Conservation (phyloP, 257 asterid species). For the Coffea eugenioides region DNA sequence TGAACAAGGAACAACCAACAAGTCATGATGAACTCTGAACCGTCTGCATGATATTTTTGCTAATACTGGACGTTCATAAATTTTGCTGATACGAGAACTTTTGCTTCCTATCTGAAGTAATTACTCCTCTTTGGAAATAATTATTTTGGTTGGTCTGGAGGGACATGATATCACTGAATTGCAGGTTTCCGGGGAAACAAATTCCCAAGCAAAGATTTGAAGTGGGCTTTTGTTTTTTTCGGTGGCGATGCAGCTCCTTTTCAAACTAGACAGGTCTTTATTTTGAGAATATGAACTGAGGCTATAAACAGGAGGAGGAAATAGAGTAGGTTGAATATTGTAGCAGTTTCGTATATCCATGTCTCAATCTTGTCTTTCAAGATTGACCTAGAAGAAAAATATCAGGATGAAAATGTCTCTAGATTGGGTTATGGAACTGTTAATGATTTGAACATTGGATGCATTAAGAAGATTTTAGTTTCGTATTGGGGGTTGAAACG, state of each 20-base stretch:
- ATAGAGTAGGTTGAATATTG: background rate
- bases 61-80: too few relatives aligned
- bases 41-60: slow-evolving; percentile 6
- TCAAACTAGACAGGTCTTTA: background rate
- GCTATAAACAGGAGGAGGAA: background rate
- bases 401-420: background rate
- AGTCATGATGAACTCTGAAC: slow-evolving; percentile 78
- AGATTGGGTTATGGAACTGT: background rate
- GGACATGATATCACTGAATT: background rate
- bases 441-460: background rate
- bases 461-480: background rate
- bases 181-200: background rate
- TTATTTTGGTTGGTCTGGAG: background rate
- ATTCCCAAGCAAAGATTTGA: background rate
- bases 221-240: background rate
- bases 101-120: background rate
- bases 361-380: too few relatives aligned
- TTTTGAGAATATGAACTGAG: background rate
- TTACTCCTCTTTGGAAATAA: background rate
- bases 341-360: background rate
- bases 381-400: too few relatives aligned
- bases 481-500: background rate
- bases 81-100: background rate
- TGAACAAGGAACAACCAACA: slow-evolving; percentile 57
- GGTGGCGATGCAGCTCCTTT: background rate